Evolutionary conservation across 306 rosid species (phyloP), one percentile per base, ranked within the genome.

Genomic region (Calophaca sinica): DNA sequence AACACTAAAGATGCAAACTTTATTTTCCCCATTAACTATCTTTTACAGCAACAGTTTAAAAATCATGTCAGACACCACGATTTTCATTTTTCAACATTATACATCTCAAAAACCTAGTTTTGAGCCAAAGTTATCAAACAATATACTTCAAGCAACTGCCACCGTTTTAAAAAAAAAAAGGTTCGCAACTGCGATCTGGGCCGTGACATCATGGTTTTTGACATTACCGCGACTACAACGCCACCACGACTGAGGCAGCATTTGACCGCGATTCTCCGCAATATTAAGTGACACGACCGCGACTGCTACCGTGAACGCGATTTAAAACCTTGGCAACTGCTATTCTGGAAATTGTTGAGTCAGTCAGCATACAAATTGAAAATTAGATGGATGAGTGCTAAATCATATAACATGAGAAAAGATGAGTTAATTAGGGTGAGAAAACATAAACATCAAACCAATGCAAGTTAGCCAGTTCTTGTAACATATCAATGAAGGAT

Each of bases 1-100:
- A 51, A 12, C 29, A 41, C 31, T 52, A 29, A 70, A 13, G 36
- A 3, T 9, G 33, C 7, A 33, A 4, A 10, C 2, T 2, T 46
- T 20, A 20, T 41, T 63, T 39, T 14, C 33, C 4, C 26, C 6
- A 20, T 38, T 9, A 39, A 15, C 48, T 32, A 33, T 49, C 31
- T 68, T 33, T 20, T 42, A 41, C 6, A 70, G 28, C 14, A 53
- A 71, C 41, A 20, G 39, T 14, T 71, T 41, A 29, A 54, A 71
- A 71, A 55, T 54, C 66, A 54, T 31, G 66, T 65, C 7, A 11
- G n/a, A 6, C 2, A 10, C 8, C 61, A 29, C 3, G 9, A 3
- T 8, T 68, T 26, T 60, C 55, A 38, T 2, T 8, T 68, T 26
- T 60, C 55, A 50, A 26, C 20, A n/a, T n/a, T 11, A 9, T 67